A percentile compares a stretch with the other conserved stretches of the same genome.
phyloP scores from a whole-genome alignment of 805 yeast species.

The Zygotorulaspora sp. region DNA sequence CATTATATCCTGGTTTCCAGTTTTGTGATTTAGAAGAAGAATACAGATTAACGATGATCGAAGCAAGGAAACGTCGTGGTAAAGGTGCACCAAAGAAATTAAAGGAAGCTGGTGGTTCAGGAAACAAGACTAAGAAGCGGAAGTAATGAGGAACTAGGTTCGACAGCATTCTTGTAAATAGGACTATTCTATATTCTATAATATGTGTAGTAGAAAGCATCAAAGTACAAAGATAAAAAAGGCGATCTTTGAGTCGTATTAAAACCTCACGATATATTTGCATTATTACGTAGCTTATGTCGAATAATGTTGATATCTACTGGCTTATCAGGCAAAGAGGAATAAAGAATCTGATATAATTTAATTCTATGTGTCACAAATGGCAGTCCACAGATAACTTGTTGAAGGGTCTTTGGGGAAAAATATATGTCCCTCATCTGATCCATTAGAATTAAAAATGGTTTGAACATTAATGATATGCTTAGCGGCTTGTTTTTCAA shows the following conservation, averaged over 20 bases:
- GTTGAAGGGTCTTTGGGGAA: conserved; percentile 38
- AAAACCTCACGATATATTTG: too few species aligned
- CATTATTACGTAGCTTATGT: conserved; percentile 7
- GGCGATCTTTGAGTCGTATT: too few species aligned
- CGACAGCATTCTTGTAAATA: too few species aligned
- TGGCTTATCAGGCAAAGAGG: conserved; percentile 46
- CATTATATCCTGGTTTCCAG: conserved; percentile 45
- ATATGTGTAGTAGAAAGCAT: background rate
- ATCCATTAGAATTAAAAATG: conserved; percentile 40
- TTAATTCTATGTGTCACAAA: conserved; percentile 44
- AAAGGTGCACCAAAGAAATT: conserved; percentile 83
- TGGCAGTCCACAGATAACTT: conserved; percentile 43
- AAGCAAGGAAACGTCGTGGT: conserved; percentile 72
- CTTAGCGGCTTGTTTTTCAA: conserved; percentile 45
- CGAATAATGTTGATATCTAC: conserved; percentile 22
- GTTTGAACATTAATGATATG: conserved; percentile 44
- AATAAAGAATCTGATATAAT: conserved; percentile 48
- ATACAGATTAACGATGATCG: conserved; percentile 62
- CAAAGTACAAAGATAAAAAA: too few species aligned
- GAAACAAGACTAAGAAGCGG: conserved; percentile 40
- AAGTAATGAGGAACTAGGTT: conserved; percentile 7
- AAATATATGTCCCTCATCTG: conserved; percentile 42
- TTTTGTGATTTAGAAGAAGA: conserved; percentile 66
- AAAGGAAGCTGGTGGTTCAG: conserved; percentile 40
- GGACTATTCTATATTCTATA: too few species aligned